Evolutionary conservation across 306 rosid genomes (phyloP), one percentile per base, ranked within the genome.

Genomic region (Neltuma alba): DNA sequence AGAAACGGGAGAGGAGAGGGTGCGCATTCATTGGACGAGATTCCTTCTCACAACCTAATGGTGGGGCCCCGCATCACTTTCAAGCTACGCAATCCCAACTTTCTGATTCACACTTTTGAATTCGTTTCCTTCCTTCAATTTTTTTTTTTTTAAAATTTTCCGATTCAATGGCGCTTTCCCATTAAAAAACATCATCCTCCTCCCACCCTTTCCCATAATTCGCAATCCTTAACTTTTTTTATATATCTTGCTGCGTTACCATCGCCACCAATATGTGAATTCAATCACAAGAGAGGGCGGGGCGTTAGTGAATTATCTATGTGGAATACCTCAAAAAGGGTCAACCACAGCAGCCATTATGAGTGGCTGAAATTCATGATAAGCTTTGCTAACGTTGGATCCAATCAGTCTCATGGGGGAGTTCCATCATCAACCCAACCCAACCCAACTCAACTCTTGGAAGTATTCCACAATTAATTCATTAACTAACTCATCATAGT

Each of bases 1-100:
- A 30, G 75, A 61, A 52, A 81, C 83, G 72, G 76, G 37, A 44
- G 27, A 44, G 11, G 15, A 54, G 81, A 81, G 85, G 64, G 64
- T 76, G 21, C 16, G 2, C 72, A 11, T 67, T 15, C 33, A 40
- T 67, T 67, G 52, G 72, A 11, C 25, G 52, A 21, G 34, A 40
- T 38, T 67, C 52, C 52, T 67, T 40, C 34, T 2, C 72, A 21
- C 33, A 40, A n/a, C 72, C 2, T 3, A 38, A 66, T 37, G 31
- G 72, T 36, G 20, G 31, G 48, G 21, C 50, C 48, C n/a, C 6
- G 33, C 72, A 64, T 72, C 92, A 90, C 91, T 86, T 83, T 70
- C 75, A 65, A 80, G 66, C 79, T 66, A 85, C 71, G 77, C 78
- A 3, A 65, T 18, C 70, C 16, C 45, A 9, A 57, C 11, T 25